Conservation (phyloP, 2,329 filamentous ascomycete species). For the Coniochaeta prunicola region DNA sequence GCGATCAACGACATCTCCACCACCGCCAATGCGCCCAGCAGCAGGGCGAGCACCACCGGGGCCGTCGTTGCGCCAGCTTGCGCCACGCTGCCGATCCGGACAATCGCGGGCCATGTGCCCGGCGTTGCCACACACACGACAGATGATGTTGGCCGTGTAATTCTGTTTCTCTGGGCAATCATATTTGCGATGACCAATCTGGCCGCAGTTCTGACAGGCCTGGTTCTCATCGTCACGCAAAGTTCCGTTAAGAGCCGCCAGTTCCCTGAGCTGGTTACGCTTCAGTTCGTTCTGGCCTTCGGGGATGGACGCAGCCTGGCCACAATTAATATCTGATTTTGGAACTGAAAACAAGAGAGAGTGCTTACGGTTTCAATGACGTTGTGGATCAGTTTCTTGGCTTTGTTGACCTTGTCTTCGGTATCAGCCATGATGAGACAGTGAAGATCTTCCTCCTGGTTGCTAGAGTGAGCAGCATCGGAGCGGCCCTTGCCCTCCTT, state of each 20-base stretch:
- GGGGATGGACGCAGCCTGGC: constrained; percentile 89
- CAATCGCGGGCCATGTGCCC: constrained; percentile 98
- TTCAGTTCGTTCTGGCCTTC: constrained; percentile 99
- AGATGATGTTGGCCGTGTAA: constrained; percentile 99
- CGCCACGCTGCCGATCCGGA: constrained; percentile 85
- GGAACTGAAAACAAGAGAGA: not conserved
- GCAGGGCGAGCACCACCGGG: constrained; percentile 40
- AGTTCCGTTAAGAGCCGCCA: constrained; percentile 96
- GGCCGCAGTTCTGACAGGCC: constrained; percentile 97
- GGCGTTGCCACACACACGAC: constrained; percentile 93
- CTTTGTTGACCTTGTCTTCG: constrained; percentile 99
- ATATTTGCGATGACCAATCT: constrained; percentile 98
- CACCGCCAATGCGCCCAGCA: constrained; percentile 62
- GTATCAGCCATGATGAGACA: constrained; percentile 99
- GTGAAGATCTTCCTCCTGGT: constrained; percentile 98
- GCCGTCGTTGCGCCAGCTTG: constrained; percentile 82
- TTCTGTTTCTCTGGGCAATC: constrained; percentile 97
- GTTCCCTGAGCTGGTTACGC: constrained; percentile 94
- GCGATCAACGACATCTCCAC: constrained; percentile 80
- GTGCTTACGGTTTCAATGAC: constrained; percentile 90
- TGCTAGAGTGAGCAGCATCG: constrained; percentile 97
- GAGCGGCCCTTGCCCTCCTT: constrained; percentile 99
- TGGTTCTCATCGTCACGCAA: constrained; percentile 99
- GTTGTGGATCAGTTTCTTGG: constrained; percentile 96
- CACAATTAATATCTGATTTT: constrained; percentile 9